Base-by-base conservation (phyloP, 805 yeast genomes). In the Candida orba region DNA sequence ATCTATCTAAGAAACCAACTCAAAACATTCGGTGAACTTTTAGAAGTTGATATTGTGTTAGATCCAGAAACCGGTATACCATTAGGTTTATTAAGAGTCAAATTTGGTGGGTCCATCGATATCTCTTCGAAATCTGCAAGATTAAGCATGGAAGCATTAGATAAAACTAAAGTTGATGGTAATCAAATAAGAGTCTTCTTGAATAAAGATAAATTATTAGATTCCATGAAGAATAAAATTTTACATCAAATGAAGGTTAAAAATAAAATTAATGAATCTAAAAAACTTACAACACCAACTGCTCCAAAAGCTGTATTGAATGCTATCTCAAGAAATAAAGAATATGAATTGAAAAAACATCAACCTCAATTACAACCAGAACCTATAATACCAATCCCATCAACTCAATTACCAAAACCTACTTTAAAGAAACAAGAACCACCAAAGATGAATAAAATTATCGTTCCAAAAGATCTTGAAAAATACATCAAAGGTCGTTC, bases 41-140 rank as follows among this genome's bases (percentile, higher is more conserved):
- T 73, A 24, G 78, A 76, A 34, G 64, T 83, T 39, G 75, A 76
- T 46, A 68, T 78, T 46, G 67, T 81, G 9, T 76, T 72, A 44
- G 93, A 89, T 56, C 86, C 91, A 1, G 68, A 70, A 20, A 79
- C 85, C 36, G 95, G 89, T 3, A 83, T 81, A 17, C 90, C 95
- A 0, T 61, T 89, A 34, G 93, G 95, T 9, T 67, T 88, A 20
- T 82, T 82, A 40, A 64, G 76, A 18, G 67, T 87, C 41, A 68
- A 73, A 46, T 89, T 73, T 62, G 80, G 71, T 45, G 86, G 87
- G 3, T 22, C 48, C 0, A 45, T 61, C n/a, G 73, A 69, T 22
- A 52, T 56, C n/a, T 76, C 82, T 1, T 72, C 71, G 30, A 57
- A 56, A 36, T 52, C 72, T 2, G 85, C 84, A 1, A 47, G 59